phyloP scores from a whole-genome alignment of 176 grass and related monocot genomes.

The Otatea glauca region DNA sequence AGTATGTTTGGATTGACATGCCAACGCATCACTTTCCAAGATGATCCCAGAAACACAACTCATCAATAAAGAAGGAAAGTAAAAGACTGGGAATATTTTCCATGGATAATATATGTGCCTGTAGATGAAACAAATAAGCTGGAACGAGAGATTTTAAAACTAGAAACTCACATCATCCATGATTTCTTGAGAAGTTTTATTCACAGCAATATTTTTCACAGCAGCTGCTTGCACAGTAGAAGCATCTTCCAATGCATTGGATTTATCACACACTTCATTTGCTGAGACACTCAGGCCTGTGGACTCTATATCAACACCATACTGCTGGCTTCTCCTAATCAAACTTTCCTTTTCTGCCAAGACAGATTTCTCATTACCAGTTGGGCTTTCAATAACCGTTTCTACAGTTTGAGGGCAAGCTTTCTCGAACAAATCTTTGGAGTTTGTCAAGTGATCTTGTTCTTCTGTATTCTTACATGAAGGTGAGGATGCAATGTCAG shows the following conservation, averaged over 20 bases:
- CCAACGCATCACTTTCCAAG: slow-evolving; percentile 10
- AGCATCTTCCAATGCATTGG: slow-evolving; percentile 6
- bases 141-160: slow-evolving; percentile 8
- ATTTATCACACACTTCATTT: slow-evolving; percentile 40
- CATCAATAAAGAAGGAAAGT: not conserved
- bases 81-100: slow-evolving; percentile 16
- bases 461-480: slow-evolving; percentile 46
- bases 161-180: slow-evolving; percentile 67
- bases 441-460: slow-evolving; percentile 34
- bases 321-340: slow-evolving; percentile 8
- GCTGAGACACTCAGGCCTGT: slow-evolving; percentile 3
- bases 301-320: slow-evolving; percentile 2
- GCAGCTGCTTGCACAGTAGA: slow-evolving; percentile 23
- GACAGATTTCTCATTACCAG: slow-evolving; percentile 27
- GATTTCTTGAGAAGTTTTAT: slow-evolving; percentile 47
- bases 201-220: slow-evolving; percentile 44
- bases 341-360: not conserved
- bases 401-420: slow-evolving; percentile 21
- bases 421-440: slow-evolving; percentile 16
- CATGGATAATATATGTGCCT: slow-evolving; percentile 21
- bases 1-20: slow-evolving; percentile 11
- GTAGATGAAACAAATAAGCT: slow-evolving; percentile 17
- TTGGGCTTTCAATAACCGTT: slow-evolving; percentile 4
- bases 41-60: not conserved
- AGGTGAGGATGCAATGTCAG: not conserved